phyloP scores from a whole-genome alignment of 2,329 filamentous ascomycete species.

The Ascochyta pisi region DNA sequence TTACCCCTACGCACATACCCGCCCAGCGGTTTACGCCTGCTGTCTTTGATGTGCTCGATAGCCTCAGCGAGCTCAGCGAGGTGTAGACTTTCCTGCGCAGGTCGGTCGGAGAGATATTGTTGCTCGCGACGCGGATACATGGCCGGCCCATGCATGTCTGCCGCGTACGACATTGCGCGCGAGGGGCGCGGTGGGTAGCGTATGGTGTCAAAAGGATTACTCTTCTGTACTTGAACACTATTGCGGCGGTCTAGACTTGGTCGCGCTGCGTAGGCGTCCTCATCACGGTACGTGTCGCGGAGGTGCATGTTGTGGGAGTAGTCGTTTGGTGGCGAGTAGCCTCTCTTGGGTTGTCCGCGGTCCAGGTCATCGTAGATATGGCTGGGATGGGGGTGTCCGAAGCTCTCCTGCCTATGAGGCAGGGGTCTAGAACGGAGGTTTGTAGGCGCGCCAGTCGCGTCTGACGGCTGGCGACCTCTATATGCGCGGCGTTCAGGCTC shows the following conservation, averaged over 20 bases:
- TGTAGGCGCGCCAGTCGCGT: constrained; percentile 4
- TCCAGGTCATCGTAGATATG: constrained; percentile 20
- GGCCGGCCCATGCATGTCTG: constrained; percentile 8
- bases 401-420: constrained; percentile 1
- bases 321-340: constrained; percentile 17
- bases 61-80: constrained; percentile 4
- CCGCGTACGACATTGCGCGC: constrained; percentile 14
- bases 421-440: constrained; percentile 2
- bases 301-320: constrained; percentile 9
- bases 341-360: not conserved
- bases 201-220: constrained; percentile 13
- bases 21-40: not conserved
- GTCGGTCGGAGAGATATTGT: not conserved
- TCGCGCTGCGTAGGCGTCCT: constrained; percentile 5
- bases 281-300: constrained; percentile 17
- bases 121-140: not conserved
- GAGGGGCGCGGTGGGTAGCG: constrained; percentile 17
- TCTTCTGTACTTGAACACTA: constrained; percentile 11
- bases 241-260: constrained; percentile 21
- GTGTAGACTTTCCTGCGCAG: not conserved
- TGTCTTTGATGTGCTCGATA: constrained; percentile 6
- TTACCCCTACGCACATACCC: constrained; percentile 1
- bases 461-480: constrained; percentile 1
- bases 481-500: constrained; percentile 14
- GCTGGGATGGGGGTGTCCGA: constrained; percentile 13